phyloP scores from a whole-genome alignment of 768 basidiomycete species.

The Sporobolomyces phaffii region DNA sequence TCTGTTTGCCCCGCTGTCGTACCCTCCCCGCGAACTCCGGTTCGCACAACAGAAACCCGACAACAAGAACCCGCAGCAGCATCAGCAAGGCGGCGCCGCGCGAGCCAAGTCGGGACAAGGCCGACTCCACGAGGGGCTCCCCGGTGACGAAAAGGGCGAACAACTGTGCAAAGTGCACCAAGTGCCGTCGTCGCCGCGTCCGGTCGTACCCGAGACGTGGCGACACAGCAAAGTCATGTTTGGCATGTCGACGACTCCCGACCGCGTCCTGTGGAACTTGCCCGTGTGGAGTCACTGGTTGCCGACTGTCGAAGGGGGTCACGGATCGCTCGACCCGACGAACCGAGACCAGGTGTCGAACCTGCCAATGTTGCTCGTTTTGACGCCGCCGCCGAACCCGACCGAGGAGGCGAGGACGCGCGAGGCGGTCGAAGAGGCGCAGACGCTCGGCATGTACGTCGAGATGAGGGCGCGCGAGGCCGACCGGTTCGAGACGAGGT shows the following conservation, averaged over 20 bases:
- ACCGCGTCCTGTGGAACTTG: slow-evolving; percentile 36
- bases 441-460: slow-evolving; percentile 27
- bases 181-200: slow-evolving; percentile 22
- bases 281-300: slow-evolving; percentile 40
- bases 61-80: background rate
- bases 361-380: slow-evolving; percentile 32
- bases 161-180: slow-evolving; percentile 19
- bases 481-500: slow-evolving; percentile 38
- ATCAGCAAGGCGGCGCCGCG: no score
- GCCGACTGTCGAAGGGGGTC: background rate
- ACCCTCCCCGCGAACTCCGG: slow-evolving; percentile 35
- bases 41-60: slow-evolving; percentile 28
- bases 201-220: slow-evolving; percentile 9
- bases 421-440: slow-evolving; percentile 35
- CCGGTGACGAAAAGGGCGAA: slow-evolving; percentile 20
- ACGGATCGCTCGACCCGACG: slow-evolving; percentile 19
- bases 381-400: slow-evolving; percentile 32
- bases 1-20: slow-evolving; percentile 28
- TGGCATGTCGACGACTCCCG: slow-evolving; percentile 37
- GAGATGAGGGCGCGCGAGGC: slow-evolving; percentile 21
- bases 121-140: slow-evolving; percentile 6
- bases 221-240: slow-evolving; percentile 31
- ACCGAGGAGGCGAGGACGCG: slow-evolving; percentile 20
- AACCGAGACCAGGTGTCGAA: background rate
- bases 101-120: slow-evolving; percentile 3